Percentiles rank a stretch among this genome's conserved stretches.
Evolutionary conservation across 1,284 basidiomycete genomes (phyloP).

Genomic region (Cryptococcus neoformans): DNA sequence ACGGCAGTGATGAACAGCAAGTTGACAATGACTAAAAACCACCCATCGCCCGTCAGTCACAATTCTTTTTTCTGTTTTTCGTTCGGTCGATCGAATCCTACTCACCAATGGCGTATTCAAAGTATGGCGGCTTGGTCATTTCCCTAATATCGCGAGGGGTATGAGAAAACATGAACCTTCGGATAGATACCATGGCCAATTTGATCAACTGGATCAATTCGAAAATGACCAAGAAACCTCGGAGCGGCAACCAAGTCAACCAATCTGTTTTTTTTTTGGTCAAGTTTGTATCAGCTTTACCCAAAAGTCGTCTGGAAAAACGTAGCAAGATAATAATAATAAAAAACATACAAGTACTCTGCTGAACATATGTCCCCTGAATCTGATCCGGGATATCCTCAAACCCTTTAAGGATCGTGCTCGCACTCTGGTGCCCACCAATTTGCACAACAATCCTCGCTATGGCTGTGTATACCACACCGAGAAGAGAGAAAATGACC

Average conservation of each 20-base stretch:
- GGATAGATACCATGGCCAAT: slow-evolving; percentile 78
- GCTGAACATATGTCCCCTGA: slow-evolving; percentile 75
- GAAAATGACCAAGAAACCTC: slow-evolving; percentile 89
- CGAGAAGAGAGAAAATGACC: slow-evolving; percentile 86
- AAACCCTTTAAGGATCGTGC: slow-evolving; percentile 64
- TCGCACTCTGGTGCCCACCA: slow-evolving; percentile 63
- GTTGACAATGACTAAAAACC: slow-evolving; percentile 42
- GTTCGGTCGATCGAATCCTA: not conserved
- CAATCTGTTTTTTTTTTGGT: slow-evolving; percentile 62
- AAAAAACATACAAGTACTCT: slow-evolving; percentile 51
- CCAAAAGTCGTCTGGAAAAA: not conserved
- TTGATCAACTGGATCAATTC: slow-evolving; percentile 96
- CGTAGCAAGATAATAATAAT: not conserved
- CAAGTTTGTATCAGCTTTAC: not conserved
- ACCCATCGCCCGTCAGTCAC: not conserved
- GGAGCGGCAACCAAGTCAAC: slow-evolving; percentile 91
- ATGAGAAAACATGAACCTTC: slow-evolving; percentile 83
- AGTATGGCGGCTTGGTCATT: slow-evolving; percentile 91
- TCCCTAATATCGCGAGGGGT: slow-evolving; percentile 95
- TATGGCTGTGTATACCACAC: slow-evolving; percentile 74
- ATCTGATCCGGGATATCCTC: slow-evolving; percentile 57
- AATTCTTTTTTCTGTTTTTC: too few species aligned
- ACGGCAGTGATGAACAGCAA: slow-evolving; percentile 81
- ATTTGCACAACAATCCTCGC: slow-evolving; percentile 66
- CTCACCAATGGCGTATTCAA: slow-evolving; percentile 60